Evolutionary conservation across 768 basidiomycete genomes (phyloP).

Genomic region (Naganishia randhawae): DNA sequence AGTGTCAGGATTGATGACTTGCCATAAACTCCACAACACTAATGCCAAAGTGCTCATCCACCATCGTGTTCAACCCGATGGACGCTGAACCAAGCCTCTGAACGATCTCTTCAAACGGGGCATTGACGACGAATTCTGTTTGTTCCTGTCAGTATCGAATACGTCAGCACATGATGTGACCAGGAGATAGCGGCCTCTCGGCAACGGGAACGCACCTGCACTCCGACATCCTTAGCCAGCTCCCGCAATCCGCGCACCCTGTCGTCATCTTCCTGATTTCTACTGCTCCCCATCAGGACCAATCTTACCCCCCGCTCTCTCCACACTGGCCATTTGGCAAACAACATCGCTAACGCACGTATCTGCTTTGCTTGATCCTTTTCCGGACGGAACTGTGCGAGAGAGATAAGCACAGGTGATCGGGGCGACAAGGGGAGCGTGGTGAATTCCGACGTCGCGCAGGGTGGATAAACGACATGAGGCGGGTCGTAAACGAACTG

Average conservation of each 20-base stretch:
- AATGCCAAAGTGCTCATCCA: slow-evolving; percentile 98
- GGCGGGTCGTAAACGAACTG: not conserved
- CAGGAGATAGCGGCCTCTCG: too few species aligned
- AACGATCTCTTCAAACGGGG: slow-evolving; percentile 68
- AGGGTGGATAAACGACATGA: slow-evolving; percentile 79
- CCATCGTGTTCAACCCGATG: slow-evolving; percentile 91
- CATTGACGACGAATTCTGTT: slow-evolving; percentile 78
- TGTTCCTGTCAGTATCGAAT: slow-evolving; percentile 64
- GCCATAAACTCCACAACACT: slow-evolving; percentile 98
- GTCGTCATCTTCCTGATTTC: slow-evolving; percentile 69
- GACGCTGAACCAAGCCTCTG: slow-evolving; percentile 68
- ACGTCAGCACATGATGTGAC: too few species aligned
- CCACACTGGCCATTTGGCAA: slow-evolving; percentile 61
- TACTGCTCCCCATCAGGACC: slow-evolving; percentile 75
- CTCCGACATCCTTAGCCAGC: slow-evolving; percentile 62
- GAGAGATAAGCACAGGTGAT: slow-evolving; percentile 63
- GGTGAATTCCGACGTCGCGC: slow-evolving; percentile 73
- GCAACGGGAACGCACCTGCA: slow-evolving; percentile 57
- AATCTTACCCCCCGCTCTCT: slow-evolving; percentile 56
- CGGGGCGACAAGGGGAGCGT: slow-evolving; percentile 56
- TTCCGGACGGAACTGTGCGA: slow-evolving; percentile 97
- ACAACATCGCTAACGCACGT: slow-evolving; percentile 62
- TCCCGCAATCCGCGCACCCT: slow-evolving; percentile 63
- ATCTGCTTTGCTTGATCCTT: slow-evolving; percentile 86
- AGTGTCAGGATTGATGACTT: slow-evolving; percentile 39